Evolutionary conservation across 192 early-diverging fungal genomes (phyloP).

Genomic region (Backusella psychrophila): DNA sequence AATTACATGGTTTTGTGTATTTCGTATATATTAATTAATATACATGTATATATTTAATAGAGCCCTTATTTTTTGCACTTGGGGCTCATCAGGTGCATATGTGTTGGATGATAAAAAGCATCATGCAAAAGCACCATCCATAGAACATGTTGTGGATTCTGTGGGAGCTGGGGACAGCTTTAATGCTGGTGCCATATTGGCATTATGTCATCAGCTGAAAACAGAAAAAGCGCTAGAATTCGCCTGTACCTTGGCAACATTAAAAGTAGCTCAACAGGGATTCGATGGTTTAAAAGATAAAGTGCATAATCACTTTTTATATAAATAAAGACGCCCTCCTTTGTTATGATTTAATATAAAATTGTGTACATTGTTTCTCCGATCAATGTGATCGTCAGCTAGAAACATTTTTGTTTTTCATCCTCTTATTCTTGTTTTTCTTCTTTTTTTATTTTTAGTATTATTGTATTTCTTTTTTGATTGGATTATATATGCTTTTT

Average conservation of each 20-base stretch:
- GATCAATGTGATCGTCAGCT: not conserved
- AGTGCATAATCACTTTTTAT: not conserved
- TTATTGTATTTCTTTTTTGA: not conserved
- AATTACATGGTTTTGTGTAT: not conserved
- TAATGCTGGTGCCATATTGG: constrained; percentile 49
- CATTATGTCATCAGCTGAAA: constrained; percentile 24
- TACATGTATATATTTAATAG: constrained; percentile 25
- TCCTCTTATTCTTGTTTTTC: not conserved
- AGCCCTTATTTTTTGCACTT: constrained; percentile 56
- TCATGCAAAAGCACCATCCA: constrained; percentile 28
- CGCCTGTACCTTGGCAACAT: constrained; percentile 46
- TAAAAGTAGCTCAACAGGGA: constrained; percentile 49
- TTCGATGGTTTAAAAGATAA: constrained; percentile 26
- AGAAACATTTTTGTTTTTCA: not conserved
- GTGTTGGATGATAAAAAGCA: constrained; percentile 35
- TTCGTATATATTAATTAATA: not conserved
- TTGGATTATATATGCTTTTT: not conserved
- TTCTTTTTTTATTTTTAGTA: not conserved
- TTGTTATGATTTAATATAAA: constrained; percentile 1
- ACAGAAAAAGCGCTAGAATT: constrained; percentile 33
- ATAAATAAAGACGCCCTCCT: not conserved
- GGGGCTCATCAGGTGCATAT: constrained; percentile 56
- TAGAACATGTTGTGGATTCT: constrained; percentile 33
- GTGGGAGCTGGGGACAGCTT: constrained; percentile 63
- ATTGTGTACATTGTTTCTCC: constrained; percentile 7